These are phyloP conservation scores for Colletotrichum agaves DNA, from an alignment of 2,329 filamentous ascomycete species.

Conservation along the genomic window DNA sequence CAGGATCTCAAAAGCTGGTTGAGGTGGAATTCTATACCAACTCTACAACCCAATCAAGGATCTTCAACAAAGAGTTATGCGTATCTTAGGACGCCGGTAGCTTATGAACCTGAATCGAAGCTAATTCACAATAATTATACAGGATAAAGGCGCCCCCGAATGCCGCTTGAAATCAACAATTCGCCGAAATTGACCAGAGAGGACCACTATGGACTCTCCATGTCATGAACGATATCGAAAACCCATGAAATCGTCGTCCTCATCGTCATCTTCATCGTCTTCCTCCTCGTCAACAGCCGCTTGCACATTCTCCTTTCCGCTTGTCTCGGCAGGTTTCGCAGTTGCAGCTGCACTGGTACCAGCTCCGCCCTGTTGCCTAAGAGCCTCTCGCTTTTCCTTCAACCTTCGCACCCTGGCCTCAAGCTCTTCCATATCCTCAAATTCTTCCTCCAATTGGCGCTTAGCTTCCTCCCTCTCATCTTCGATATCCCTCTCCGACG, in stretches of 20 bases:
- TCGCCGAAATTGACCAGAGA: not conserved
- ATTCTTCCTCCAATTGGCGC: slow-evolving; percentile 78
- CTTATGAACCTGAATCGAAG: slow-evolving; percentile 32
- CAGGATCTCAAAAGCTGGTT: no score
- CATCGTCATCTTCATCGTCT: slow-evolving; percentile 58
- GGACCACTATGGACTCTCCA: not conserved
- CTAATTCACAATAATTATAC: slow-evolving; percentile 35
- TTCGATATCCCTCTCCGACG: slow-evolving; percentile 65
- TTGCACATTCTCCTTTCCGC: slow-evolving; percentile 46
- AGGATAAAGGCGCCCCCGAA: slow-evolving; percentile 12
- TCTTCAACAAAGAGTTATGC: not conserved
- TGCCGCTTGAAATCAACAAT: not conserved
- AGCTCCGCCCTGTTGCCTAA: slow-evolving; percentile 58
- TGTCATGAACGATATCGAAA: slow-evolving; percentile 59
- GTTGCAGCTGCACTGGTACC: slow-evolving; percentile 39
- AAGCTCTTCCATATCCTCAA: slow-evolving; percentile 84
- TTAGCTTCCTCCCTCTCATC: slow-evolving; percentile 82
- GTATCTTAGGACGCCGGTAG: slow-evolving; percentile 10
- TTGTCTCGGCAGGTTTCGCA: slow-evolving; percentile 37
- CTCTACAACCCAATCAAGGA: not conserved
- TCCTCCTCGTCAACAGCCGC: slow-evolving; percentile 45
- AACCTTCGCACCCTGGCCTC: slow-evolving; percentile 76
- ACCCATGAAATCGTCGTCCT: slow-evolving; percentile 68
- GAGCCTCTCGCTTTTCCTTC: slow-evolving; percentile 76
- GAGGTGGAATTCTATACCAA: not conserved